Evolutionary conservation across 768 basidiomycete genomes (phyloP), one percentile per base, ranked within the genome.

Genomic region (Cystobasidium tubakii): DNA sequence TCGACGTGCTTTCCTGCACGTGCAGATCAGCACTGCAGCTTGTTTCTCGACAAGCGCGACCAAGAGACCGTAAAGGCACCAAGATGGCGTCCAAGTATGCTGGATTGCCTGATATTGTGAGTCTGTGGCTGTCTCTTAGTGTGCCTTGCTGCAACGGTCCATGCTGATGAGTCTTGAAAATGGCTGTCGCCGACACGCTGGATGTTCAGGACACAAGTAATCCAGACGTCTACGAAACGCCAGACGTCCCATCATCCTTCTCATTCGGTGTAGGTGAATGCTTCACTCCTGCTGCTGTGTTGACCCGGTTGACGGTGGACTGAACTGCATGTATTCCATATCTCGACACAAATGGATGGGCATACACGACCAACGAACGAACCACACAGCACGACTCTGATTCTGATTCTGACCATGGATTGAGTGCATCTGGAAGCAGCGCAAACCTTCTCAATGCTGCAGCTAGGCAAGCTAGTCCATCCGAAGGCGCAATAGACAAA

Each of bases 201-300:
- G 33, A 27, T 25, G 1, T 36, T 53, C 78, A 95, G 92, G 92
- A 93, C 82, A 90, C 90, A 15, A 46, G 43, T 25, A 91, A 90
- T 0, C 91, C 86, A 46, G 92, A 95, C 81, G 86, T 95, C 54
- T 95, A 95, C 79, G 92, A 95, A 80, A 95, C 92, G 0, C 89
- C 90, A 57, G 92, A 95, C 77, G 84, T 86, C 19, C 78, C 87
- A 85, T 17, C 81, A 84, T 19, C 80, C 85, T 33, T 83, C 85
- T 62, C 81, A 82, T 63, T 66, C 34, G 65, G 73, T 27, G 75
- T 76, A 1, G 27, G 76, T 55, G 17, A n/a, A n/a, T 50, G n/a
- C 1, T 46, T 19, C 6, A 53, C 13, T 1, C 15, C 13, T 6
- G 29, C 27, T 7, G 53, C 27, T 54, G 6, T 6, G 7, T 15